phyloP scores from a whole-genome alignment of 805 yeast species.

The Schizosaccharomyces lindneri region DNA sequence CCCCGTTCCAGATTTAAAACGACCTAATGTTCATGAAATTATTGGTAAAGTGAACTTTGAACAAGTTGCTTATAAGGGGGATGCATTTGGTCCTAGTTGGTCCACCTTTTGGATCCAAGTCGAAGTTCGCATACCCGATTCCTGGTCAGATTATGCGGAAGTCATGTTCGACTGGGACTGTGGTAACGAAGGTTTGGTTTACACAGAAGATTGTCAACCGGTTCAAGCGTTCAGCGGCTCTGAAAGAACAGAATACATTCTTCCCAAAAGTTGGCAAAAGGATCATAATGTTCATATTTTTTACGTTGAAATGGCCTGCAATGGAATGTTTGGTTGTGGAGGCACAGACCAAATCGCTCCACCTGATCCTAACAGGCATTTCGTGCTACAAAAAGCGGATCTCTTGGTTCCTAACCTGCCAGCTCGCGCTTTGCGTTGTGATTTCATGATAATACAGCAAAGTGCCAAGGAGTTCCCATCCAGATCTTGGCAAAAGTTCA shows the following conservation, averaged over 20 bases:
- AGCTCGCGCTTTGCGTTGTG: conserved; percentile 54
- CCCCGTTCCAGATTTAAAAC: conserved; percentile 42
- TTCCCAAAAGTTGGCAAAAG: conserved; percentile 30
- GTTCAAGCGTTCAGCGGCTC: conserved; percentile 28
- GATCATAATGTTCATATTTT: conserved; percentile 31
- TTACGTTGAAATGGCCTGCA: conserved; percentile 75
- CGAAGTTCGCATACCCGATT: conserved; percentile 33
- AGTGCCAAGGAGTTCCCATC: conserved; percentile 69
- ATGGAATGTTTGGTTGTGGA: conserved; percentile 78
- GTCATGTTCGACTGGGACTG: conserved; percentile 51
- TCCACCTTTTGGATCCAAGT: conserved; percentile 72
- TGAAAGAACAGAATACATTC: conserved; percentile 37
- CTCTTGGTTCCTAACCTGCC: conserved; percentile 56
- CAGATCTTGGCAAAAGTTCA: conserved; percentile 56
- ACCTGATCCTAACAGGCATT: conserved; percentile 49
- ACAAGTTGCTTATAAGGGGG: conserved; percentile 26
- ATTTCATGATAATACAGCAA: conserved; percentile 73
- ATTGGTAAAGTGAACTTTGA: conserved; percentile 23
- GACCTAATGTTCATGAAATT: conserved; percentile 42
- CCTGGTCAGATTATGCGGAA: conserved; percentile 6
- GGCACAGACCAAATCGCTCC: conserved; percentile 30
- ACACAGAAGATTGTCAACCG: conserved; percentile 39
- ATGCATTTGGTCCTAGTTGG: conserved; percentile 86
- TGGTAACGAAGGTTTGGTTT: conserved; percentile 60
- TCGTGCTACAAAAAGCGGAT: conserved; percentile 45